phyloP scores from a whole-genome alignment of 495 filamentous ascomycete species.

The Hypoxylon rickii region DNA sequence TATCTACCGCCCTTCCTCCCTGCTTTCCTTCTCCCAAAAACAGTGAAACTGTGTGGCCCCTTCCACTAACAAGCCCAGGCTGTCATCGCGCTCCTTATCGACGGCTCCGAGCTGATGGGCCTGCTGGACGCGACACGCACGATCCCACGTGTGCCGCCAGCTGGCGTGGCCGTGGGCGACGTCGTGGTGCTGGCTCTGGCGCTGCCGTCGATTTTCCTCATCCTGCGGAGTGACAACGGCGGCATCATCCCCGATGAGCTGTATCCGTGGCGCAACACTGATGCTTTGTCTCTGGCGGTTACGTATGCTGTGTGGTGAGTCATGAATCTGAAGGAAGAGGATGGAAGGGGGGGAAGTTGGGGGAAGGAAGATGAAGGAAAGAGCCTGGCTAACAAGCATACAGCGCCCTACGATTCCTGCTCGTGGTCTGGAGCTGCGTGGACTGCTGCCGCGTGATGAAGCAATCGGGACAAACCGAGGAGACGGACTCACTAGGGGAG shows the following conservation, averaged over 20 bases:
- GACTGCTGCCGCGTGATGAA: slow-evolving; percentile 20
- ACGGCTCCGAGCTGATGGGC: slow-evolving; percentile 30
- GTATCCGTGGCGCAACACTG: slow-evolving; percentile 26
- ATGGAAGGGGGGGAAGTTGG: too few relatives aligned
- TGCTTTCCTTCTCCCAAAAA: too few relatives aligned
- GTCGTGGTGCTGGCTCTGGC: slow-evolving; percentile 25
- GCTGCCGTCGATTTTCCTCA: slow-evolving; percentile 24
- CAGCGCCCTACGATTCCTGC: slow-evolving; percentile 18
- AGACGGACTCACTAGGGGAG: slow-evolving; percentile 18
- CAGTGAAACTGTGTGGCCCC: too few relatives aligned
- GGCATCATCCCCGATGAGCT: not conserved
- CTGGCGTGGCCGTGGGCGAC: slow-evolving; percentile 22
- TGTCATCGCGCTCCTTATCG: slow-evolving; percentile 26
- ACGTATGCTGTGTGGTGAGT: slow-evolving; percentile 30
- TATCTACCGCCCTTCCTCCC: too few relatives aligned
- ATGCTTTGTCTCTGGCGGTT: slow-evolving; percentile 14
- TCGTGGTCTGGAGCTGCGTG: slow-evolving; percentile 29
- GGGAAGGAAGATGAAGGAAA: not conserved
- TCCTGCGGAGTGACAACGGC: slow-evolving; percentile 4
- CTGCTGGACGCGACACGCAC: slow-evolving; percentile 31
- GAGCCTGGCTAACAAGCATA: not conserved
- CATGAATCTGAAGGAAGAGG: too few relatives aligned
- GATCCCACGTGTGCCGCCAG: slow-evolving; percentile 21
- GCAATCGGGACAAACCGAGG: slow-evolving; percentile 10
- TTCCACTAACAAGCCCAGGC: too few relatives aligned